Evolutionary conservation across 768 basidiomycete genomes (phyloP).

Genomic region (Termitomyces sp.): DNA sequence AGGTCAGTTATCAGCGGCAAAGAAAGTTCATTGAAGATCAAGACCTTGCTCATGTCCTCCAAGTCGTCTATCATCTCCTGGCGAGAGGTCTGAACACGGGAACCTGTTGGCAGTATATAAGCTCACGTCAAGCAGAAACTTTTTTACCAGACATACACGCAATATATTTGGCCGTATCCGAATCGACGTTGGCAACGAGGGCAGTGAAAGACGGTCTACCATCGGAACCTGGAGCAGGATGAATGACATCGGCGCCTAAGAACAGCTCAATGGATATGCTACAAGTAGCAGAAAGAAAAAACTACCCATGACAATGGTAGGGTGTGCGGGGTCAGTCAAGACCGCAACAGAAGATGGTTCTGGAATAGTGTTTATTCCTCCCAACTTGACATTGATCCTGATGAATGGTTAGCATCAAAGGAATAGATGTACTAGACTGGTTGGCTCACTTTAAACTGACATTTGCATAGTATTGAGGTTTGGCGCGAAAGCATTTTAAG

Average conservation of each 20-base stretch:
- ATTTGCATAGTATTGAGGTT: slow-evolving; percentile 76
- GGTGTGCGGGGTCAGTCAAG: slow-evolving; percentile 64
- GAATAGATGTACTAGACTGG: neutral
- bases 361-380: slow-evolving; percentile 77
- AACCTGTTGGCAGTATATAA: slow-evolving; percentile 30
- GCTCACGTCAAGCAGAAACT: neutral
- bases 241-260: slow-evolving; percentile 76
- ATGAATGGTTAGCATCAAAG: neutral
- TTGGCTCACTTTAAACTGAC: slow-evolving; percentile 62
- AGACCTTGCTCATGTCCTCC: slow-evolving; percentile 56
- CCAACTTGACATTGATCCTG: slow-evolving; percentile 81
- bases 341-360: slow-evolving; percentile 60
- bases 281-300: neutral
- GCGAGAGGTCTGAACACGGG: slow-evolving; percentile 60
- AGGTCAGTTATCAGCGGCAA: neutral
- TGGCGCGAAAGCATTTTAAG: slow-evolving; percentile 60
- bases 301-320: slow-evolving; percentile 76
- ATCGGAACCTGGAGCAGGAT: slow-evolving; percentile 75
- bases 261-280: neutral
- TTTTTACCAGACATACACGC: slow-evolving; percentile 23
- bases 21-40: slow-evolving; percentile 4
- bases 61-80: slow-evolving; percentile 77
- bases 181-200: slow-evolving; percentile 77
- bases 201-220: slow-evolving; percentile 79
- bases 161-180: slow-evolving; percentile 67